Percentiles rank a stretch among this genome's conserved stretches.
phyloP scores from a whole-genome alignment of 768 basidiomycete species.

The Harrya chromipes region DNA sequence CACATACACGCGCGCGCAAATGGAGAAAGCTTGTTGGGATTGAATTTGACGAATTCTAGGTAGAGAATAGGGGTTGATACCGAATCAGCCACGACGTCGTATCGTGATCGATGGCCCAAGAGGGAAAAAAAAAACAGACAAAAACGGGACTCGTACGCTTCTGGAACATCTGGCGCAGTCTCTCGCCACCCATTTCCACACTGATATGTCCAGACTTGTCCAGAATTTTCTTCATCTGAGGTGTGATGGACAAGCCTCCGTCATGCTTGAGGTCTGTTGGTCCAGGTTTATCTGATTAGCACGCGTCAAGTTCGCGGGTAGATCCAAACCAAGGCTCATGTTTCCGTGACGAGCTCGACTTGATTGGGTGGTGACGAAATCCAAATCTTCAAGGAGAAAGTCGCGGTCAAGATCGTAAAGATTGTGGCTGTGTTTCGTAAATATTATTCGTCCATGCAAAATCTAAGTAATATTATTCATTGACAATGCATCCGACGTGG shows the following conservation, averaged over 20 bases:
- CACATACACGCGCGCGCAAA: conserved; percentile 27
- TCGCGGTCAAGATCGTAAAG: background rate
- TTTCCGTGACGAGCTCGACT: background rate
- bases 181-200: conserved; percentile 22
- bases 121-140: background rate
- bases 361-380: no score
- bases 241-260: conserved; percentile 25
- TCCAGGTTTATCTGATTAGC: conserved; percentile 5
- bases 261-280: conserved; percentile 11
- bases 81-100: background rate
- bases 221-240: conserved; percentile 28
- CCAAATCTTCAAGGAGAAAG: background rate
- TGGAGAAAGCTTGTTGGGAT: conserved; percentile 17
- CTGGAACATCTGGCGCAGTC: conserved; percentile 30
- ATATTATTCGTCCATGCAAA: no score
- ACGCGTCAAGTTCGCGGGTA: no score
- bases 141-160: conserved; percentile 18
- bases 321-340: conserved; percentile 15
- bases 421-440: no score
- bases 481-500: no score
- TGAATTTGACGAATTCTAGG: conserved; percentile 18
- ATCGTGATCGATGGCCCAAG: background rate
- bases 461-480: no score
- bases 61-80: background rate
- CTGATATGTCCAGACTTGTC: conserved; percentile 25